Evolutionary conservation across 176 grass and related monocot genomes (phyloP), one percentile per base, ranked within the genome.

Genomic region (Oryza brachyantha): DNA sequence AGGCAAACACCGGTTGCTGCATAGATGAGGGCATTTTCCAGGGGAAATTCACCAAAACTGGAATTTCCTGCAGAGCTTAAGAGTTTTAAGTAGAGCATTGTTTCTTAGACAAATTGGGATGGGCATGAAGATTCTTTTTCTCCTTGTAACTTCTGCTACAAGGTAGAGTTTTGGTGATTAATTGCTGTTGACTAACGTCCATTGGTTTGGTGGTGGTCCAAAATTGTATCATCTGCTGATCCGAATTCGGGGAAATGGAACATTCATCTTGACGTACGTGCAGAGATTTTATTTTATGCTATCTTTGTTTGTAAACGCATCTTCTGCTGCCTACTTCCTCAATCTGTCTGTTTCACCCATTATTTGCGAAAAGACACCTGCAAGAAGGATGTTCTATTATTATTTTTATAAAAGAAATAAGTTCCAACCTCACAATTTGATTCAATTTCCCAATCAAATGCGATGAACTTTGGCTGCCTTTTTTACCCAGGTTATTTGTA

Each of bases 1-100:
- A 84, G 80, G 70, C 86, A 84, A 64, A 2, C 81, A 6, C 76
- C 35, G 1, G 58, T 70, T 31, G 77, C 71, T 21, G 64, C 17
- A 14, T 84, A 89, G 77, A 48, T 24, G 21, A 5, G 5, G 3
- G n/a, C n/a, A n/a, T n/a, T 10, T 24, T 2, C 24, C 21, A 52
- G 21, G 17, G 16, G n/a, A 21, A 34, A 73, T 64, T 10, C 42
- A 55, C 48, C 17, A 17, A 72, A 39, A 11, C 63, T 72, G 40
- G 55, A 39, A 46, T 29, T 71, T 48, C 26, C 41, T 48, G 3
- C 7, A 10, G 40, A 78, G 37, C 3, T 39, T 52, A 38, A 52
- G 4, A 14, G 10, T 42, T 55, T n/a, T 5, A 57, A 79, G 60
- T 5, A 50, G 35, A 45, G 60, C 13, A 73, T 73, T 73, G 43